Evolutionary conservation across 2,329 filamentous ascomycete species (phyloP).

Genomic region (Fusarium longipes): DNA sequence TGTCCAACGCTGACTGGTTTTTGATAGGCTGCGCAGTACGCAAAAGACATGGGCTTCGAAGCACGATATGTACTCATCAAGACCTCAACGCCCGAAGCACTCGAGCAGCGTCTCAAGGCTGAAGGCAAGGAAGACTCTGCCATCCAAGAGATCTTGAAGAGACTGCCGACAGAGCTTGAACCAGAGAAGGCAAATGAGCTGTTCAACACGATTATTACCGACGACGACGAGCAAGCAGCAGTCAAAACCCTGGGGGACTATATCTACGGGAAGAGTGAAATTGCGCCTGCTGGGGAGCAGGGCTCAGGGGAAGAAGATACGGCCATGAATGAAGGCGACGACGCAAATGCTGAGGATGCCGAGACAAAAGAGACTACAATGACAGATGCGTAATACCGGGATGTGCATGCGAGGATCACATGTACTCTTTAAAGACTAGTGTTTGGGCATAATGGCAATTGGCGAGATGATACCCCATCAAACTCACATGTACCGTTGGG

Average conservation of each 20-base stretch:
- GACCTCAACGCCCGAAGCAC: slow-evolving; percentile 51
- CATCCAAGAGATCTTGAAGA: slow-evolving; percentile 43
- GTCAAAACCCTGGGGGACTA: slow-evolving; percentile 42
- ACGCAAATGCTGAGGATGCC: background rate
- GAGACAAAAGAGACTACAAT: slow-evolving; percentile 35
- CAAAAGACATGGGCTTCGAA: slow-evolving; percentile 66
- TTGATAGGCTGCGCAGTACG: slow-evolving; percentile 65
- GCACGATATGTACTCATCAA: slow-evolving; percentile 67
- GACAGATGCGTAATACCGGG: slow-evolving; percentile 26
- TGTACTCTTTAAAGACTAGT: slow-evolving; percentile 10
- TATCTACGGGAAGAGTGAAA: slow-evolving; percentile 43
- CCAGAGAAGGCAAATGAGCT: slow-evolving; percentile 42
- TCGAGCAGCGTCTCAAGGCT: slow-evolving; percentile 47
- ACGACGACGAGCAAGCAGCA: slow-evolving; percentile 45
- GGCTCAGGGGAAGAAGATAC: slow-evolving; percentile 38
- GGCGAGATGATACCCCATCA: slow-evolving; percentile 35
- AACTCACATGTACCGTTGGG: background rate
- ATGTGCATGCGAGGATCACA: background rate
- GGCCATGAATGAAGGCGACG: slow-evolving; percentile 36
- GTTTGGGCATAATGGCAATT: slow-evolving; percentile 14
- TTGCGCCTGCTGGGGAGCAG: slow-evolving; percentile 14
- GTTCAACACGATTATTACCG: slow-evolving; percentile 46
- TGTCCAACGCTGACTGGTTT: background rate
- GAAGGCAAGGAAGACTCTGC: slow-evolving; percentile 40
- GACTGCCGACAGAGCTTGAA: slow-evolving; percentile 41